Conservation (phyloP, 2,329 filamentous ascomycete genomes). For the Exophiala xenobiotica region DNA sequence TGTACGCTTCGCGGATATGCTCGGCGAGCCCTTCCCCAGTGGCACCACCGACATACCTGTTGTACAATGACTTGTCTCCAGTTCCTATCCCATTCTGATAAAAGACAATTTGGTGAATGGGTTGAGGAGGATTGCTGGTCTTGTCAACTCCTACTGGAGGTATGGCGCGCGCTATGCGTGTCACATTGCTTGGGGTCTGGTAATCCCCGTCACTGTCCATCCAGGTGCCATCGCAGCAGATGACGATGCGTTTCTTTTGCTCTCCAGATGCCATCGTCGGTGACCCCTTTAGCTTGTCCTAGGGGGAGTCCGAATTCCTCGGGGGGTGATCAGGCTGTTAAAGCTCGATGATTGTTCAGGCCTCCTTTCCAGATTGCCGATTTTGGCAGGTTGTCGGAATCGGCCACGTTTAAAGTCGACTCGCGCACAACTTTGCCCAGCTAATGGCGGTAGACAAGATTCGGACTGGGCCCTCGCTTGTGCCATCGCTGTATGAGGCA, state of each 20-base stretch:
- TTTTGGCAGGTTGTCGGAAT: no score
- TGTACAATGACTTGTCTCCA: slow-evolving; percentile 28
- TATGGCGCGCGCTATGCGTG: slow-evolving; percentile 35
- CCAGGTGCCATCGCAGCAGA: slow-evolving; percentile 39
- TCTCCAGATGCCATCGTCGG: slow-evolving; percentile 8
- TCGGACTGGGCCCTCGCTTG: no score
- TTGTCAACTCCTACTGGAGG: slow-evolving; percentile 32
- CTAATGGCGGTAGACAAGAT: no score
- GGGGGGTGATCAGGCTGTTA: background rate
- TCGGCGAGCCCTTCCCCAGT: slow-evolving; percentile 30
- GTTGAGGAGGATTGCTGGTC: slow-evolving; percentile 16
- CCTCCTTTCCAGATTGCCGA: no score
- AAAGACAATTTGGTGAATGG: slow-evolving; percentile 35
- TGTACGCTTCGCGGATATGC: slow-evolving; percentile 33
- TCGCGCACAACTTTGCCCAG: no score
- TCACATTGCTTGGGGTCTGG: slow-evolving; percentile 36
- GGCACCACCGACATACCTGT: slow-evolving; percentile 33
- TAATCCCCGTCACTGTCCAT: slow-evolving; percentile 34
- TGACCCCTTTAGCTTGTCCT: background rate
- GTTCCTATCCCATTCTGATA: slow-evolving; percentile 38
- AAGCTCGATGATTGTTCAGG: no score
- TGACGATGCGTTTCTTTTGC: slow-evolving; percentile 34
- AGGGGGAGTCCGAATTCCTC: background rate
- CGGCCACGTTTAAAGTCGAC: no score
- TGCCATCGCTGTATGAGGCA: no score